Conservation (phyloP, 2,329 filamentous ascomycete genomes). For the Pseudomassariella vexata region DNA sequence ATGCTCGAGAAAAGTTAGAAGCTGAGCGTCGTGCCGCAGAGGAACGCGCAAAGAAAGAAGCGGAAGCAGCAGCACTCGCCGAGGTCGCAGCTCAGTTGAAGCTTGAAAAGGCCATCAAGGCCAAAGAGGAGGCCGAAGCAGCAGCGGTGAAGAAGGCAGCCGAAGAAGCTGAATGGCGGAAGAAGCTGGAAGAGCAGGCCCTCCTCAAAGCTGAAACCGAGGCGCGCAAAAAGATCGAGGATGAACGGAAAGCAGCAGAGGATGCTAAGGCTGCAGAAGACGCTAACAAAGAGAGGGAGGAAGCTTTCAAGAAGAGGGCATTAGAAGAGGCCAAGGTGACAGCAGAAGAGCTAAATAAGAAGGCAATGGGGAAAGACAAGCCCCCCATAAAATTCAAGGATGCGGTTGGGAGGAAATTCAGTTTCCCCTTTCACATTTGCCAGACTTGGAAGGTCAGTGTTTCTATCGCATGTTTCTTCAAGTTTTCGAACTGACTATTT, state of each 20-base stretch:
- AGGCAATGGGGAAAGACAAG: conserved; percentile 53
- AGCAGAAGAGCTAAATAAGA: conserved; percentile 35
- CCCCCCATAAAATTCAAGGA: conserved; percentile 86
- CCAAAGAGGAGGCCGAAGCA: conserved; percentile 37
- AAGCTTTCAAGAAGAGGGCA: conserved; percentile 45
- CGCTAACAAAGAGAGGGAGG: conserved; percentile 46
- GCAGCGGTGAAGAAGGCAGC: conserved; percentile 28
- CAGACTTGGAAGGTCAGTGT: conserved; percentile 71
- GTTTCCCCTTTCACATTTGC: conserved; percentile 82
- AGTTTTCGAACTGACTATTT: conserved; percentile 15
- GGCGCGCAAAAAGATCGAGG: conserved; percentile 37
- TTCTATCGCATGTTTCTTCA: conserved; percentile 2
- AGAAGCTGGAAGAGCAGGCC: conserved; percentile 40
- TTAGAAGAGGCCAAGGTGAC: conserved; percentile 41
- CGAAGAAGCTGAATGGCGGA: conserved; percentile 32
- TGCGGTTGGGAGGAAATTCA: conserved; percentile 85
- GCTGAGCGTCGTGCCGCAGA: conserved; percentile 34
- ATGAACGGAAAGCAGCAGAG: conserved; percentile 18
- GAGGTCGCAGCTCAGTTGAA: conserved; percentile 39
- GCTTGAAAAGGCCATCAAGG: conserved; percentile 35
- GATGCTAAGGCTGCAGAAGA: conserved; percentile 19
- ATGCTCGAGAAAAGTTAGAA: conserved; percentile 27
- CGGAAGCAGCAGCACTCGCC: conserved; percentile 39
- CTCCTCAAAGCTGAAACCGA: conserved; percentile 29
- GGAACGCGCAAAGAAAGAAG: conserved; percentile 35